Conservation (phyloP, 2,329 filamentous ascomycete species). For the Daldinia sp. region DNA sequence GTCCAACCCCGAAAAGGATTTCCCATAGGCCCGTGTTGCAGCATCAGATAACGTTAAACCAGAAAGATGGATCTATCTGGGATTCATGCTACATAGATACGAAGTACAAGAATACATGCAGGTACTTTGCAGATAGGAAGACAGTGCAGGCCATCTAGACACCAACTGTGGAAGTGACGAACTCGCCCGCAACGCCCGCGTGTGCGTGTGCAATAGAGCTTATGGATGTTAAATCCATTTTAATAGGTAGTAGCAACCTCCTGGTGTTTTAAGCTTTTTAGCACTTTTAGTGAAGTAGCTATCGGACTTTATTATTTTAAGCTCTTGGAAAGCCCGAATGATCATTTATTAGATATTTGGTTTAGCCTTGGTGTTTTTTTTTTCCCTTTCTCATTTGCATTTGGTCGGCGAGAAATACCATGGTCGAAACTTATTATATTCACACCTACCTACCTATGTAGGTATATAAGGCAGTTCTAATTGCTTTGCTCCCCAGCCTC, state of each 20-base stretch:
- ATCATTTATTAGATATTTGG: too few relatives aligned
- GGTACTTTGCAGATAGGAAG: neutral
- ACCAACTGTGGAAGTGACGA: neutral
- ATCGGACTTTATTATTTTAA: neutral
- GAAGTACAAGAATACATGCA: neutral
- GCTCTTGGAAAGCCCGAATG: neutral
- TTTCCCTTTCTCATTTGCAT: neutral
- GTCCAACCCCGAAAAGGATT: conserved; percentile 21
- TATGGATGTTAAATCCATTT: neutral
- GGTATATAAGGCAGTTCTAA: neutral
- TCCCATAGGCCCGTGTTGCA: conserved; percentile 25
- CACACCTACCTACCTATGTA: neutral
- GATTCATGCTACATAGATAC: neutral
- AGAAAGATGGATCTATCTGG: conserved; percentile 10
- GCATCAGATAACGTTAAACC: conserved; percentile 38
- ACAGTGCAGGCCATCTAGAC: neutral
- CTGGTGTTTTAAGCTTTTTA: too few relatives aligned
- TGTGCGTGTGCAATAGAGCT: neutral
- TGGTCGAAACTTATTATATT: too few relatives aligned
- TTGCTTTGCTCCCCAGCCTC: conserved; percentile 12
- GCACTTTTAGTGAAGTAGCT: neutral
- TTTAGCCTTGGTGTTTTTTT: too few relatives aligned
- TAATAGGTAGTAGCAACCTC: too few relatives aligned
- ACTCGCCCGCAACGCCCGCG: neutral
- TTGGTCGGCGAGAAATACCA: neutral